A percentile compares a stretch with the other conserved stretches of the same genome.
Evolutionary conservation across 2,329 filamentous ascomycete genomes (phyloP).

Genomic region (Chrysoporthe deuterocubensis): DNA sequence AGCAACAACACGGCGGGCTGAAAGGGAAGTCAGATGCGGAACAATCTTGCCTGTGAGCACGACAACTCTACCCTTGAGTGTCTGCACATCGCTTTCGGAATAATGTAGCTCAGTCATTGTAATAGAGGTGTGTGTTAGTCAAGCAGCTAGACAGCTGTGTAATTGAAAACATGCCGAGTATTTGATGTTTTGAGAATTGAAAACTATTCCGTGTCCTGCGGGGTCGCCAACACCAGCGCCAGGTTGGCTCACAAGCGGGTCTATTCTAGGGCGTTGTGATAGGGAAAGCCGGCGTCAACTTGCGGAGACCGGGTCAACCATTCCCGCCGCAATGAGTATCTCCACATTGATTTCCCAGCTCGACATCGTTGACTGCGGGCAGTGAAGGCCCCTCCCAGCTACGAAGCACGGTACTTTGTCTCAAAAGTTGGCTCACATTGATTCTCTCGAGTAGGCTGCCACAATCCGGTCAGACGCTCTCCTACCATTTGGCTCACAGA

Average conservation of each 20-base stretch:
- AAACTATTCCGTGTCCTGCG: not conserved
- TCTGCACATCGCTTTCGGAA: constrained; percentile 23
- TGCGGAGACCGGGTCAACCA: constrained; percentile 23
- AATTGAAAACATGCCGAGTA: not conserved
- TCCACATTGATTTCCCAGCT: not conserved
- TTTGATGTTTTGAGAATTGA: not conserved
- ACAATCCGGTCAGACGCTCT: not conserved
- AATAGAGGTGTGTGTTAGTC: not conserved
- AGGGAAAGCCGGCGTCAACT: not conserved
- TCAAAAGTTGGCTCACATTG: not conserved
- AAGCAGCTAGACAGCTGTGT: not conserved
- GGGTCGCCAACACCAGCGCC: constrained; percentile 5
- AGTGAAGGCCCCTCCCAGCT: not conserved
- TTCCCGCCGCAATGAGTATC: constrained; percentile 2
- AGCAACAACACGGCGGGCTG: not conserved
- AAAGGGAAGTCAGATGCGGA: not conserved
- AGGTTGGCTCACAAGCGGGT: too few species aligned
- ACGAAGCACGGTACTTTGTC: not conserved
- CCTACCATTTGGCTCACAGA: not conserved
- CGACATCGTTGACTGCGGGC: not conserved
- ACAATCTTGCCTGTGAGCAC: constrained; percentile 29
- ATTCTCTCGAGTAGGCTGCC: not conserved
- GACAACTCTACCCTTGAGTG: constrained; percentile 30
- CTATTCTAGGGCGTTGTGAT: too few species aligned
- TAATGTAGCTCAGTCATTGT: constrained; percentile 29